These are phyloP conservation scores for Epicoccum sorghinum DNA, from an alignment of 2,329 filamentous ascomycete genomes.

Conservation along the genomic window DNA sequence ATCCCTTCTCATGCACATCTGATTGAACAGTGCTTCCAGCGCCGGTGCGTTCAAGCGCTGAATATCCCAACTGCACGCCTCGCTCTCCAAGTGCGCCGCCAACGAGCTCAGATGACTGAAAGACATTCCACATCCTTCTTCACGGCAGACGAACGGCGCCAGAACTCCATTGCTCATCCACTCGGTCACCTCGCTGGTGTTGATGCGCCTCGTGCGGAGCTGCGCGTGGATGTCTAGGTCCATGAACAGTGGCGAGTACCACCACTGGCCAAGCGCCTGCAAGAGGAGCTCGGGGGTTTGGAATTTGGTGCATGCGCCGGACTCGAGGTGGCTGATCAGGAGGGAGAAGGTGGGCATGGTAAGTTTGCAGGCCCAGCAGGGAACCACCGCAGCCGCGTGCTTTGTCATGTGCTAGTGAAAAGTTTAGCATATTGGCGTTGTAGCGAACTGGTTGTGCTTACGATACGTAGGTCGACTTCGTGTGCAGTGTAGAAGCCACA, in stretches of 20 bases:
- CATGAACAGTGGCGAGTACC: conserved; percentile 44
- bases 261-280: conserved; percentile 38
- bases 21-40: conserved; percentile 29
- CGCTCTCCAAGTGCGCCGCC: conserved; percentile 36
- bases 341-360: conserved; percentile 33
- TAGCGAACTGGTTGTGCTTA: conserved; percentile 10
- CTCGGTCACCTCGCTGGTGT: conserved; percentile 25
- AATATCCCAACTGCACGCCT: conserved; percentile 36
- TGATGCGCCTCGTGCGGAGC: conserved; percentile 33
- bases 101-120: conserved; percentile 38
- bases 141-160: conserved; percentile 40
- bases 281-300: conserved; percentile 58
- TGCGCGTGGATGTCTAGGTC: conserved; percentile 43
- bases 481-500: conserved; percentile 30
- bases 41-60: conserved; percentile 30
- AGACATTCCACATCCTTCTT: conserved; percentile 27
- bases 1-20: conserved; percentile 18
- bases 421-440: conserved; percentile 1
- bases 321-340: conserved; percentile 53
- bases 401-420: conserved; percentile 38
- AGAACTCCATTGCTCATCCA: conserved; percentile 34
- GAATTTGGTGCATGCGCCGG: conserved; percentile 70
- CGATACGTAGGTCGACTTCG: conserved; percentile 30
- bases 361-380: conserved; percentile 34
- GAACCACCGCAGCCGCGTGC: conserved; percentile 24